A percentile compares a stretch with the other conserved stretches of the same genome.
These are phyloP conservation scores for Gonium pectorale DNA, from an alignment of 139 green algal genomes.

Conservation along the genomic window DNA sequence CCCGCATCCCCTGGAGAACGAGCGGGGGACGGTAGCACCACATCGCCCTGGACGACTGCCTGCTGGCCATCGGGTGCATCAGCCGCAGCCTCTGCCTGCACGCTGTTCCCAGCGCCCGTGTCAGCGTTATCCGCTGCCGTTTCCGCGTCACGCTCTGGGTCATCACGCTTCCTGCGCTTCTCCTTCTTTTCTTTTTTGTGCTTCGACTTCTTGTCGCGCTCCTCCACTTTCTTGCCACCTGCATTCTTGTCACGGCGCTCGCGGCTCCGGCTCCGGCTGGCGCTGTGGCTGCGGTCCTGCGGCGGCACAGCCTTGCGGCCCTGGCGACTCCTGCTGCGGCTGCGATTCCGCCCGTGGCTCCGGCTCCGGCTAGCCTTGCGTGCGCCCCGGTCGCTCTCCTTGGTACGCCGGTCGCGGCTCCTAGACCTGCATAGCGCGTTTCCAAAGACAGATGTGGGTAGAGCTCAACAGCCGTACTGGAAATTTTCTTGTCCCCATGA, in stretches of 20 bases:
- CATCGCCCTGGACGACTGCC: neutral
- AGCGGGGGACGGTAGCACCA: neutral
- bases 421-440: neutral
- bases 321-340: too few relatives aligned
- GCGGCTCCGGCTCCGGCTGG: neutral
- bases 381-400: conserved; percentile 1
- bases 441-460: too few relatives aligned
- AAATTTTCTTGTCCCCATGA: too few relatives aligned
- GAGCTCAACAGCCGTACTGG: too few relatives aligned
- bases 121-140: too few relatives aligned
- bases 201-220: conserved; percentile 37
- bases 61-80: neutral
- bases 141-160: neutral
- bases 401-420: neutral
- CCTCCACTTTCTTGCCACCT: neutral
- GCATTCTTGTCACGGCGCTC: neutral
- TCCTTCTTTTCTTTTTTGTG: conserved; percentile 6
- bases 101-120: neutral
- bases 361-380: neutral
- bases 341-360: neutral
- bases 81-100: neutral
- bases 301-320: neutral
- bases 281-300: conserved; percentile 5
- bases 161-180: conserved; percentile 19
- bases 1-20: neutral